Percentiles rank a stretch among this genome's conserved stretches.
Evolutionary conservation across 257 asterid species (phyloP).

Genomic region (Cordia subcordata): DNA sequence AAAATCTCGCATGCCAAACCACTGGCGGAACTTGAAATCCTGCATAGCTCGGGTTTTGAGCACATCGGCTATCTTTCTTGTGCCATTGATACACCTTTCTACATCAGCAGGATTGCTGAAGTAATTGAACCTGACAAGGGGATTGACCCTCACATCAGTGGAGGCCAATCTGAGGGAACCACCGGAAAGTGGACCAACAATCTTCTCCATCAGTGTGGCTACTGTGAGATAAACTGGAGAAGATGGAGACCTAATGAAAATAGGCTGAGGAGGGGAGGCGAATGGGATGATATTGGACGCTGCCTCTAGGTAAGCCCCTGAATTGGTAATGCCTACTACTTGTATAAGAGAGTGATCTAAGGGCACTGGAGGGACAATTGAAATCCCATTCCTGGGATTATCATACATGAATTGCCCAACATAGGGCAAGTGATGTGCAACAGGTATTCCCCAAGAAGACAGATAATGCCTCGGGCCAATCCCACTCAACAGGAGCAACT

Average conservation of each 20-base stretch:
- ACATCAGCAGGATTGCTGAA: constrained; percentile 52
- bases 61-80: constrained; percentile 50
- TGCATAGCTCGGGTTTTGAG: constrained; percentile 58
- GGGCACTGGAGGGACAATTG: constrained; percentile 68
- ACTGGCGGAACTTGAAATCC: constrained; percentile 45
- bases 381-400: constrained; percentile 91
- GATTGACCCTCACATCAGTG: constrained; percentile 63
- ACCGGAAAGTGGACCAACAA: constrained; percentile 61
- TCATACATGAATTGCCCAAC: constrained; percentile 82
- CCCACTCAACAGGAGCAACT: constrained; percentile 77
- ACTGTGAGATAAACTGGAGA: constrained; percentile 59
- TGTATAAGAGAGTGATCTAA: constrained; percentile 81
- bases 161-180: constrained; percentile 78
- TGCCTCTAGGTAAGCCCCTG: constrained; percentile 77
- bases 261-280: constrained; percentile 46
- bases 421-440: constrained; percentile 54
- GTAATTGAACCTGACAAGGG: constrained; percentile 70
- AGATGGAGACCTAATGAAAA: constrained; percentile 36
- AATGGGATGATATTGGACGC: constrained; percentile 83
- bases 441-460: constrained; percentile 85
- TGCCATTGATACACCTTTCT: constrained; percentile 63
- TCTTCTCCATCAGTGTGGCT: constrained; percentile 87
- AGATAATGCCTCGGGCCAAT: constrained; percentile 78
- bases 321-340: constrained; percentile 67
- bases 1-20: constrained; percentile 64